Conservation (phyloP, 176 grass and related monocot species). For the Zoysia japonica region DNA sequence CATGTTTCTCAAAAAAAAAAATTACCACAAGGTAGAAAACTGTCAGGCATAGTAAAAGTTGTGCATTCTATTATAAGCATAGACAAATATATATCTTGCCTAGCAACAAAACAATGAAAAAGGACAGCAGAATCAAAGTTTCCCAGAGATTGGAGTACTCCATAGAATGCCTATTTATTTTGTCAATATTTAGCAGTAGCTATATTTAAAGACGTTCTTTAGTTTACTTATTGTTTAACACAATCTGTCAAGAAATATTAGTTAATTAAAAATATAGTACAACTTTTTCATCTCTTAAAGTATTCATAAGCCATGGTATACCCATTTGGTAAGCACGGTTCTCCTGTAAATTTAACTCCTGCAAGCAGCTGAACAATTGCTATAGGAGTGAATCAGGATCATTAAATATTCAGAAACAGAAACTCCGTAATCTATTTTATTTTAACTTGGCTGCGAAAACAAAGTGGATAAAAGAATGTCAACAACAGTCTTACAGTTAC, state of each 20-base stretch:
- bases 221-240: background rate
- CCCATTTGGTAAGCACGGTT: background rate
- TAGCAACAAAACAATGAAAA: background rate
- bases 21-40: background rate
- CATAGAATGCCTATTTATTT: background rate
- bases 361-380: conserved; percentile 23
- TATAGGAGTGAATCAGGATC: conserved; percentile 19
- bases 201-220: background rate
- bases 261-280: background rate
- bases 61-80: background rate
- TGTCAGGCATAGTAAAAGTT: background rate
- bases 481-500: conserved; percentile 51
- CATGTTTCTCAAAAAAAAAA: background rate
- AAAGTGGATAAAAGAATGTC: conserved; percentile 35
- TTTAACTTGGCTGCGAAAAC: conserved; percentile 11
- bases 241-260: background rate
- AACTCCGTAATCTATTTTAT: conserved; percentile 33
- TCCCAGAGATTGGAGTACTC: background rate
- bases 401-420: conserved; percentile 30
- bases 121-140: conserved; percentile 16
- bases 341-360: conserved; percentile 22
- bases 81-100: conserved; percentile 8
- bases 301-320: background rate
- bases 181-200: background rate
- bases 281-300: conserved; percentile 14